phyloP scores from a whole-genome alignment of 768 basidiomycete species.

The Auricularia cornea region DNA sequence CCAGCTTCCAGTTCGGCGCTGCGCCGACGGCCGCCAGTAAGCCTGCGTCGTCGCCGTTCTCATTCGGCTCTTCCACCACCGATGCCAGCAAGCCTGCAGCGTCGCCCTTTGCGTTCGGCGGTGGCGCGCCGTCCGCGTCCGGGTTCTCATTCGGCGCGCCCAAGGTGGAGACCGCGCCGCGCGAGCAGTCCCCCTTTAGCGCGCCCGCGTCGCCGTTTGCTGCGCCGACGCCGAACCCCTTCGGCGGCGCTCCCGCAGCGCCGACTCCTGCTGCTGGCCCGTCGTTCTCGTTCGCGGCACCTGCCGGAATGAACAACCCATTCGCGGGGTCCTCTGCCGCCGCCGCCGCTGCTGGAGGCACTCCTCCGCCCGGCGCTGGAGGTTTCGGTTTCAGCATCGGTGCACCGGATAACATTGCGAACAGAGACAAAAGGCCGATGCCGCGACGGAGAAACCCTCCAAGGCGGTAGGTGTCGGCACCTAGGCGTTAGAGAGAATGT shows the following conservation, averaged over 20 bases:
- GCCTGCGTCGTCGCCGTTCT: background rate
- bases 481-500: too few species aligned
- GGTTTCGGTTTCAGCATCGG: background rate
- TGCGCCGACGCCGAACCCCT: background rate
- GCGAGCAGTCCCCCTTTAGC: background rate
- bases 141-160: background rate
- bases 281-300: background rate
- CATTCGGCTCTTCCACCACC: background rate
- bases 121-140: background rate
- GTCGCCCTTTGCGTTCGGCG: background rate
- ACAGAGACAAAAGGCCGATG: background rate
- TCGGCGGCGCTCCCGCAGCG: background rate
- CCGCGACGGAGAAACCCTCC: background rate
- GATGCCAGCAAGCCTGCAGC: background rate
- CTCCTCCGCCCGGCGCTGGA: too few species aligned
- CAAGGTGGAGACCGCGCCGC: background rate
- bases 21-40: background rate
- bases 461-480: background rate
- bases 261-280: background rate
- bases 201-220: background rate
- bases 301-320: background rate
- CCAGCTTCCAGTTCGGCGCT: background rate
- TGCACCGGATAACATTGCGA: too few species aligned
- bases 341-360: background rate
- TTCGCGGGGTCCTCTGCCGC: background rate